Conservation (phyloP, 2,329 filamentous ascomycete genomes). For the Rachicladosporium sp. region DNA sequence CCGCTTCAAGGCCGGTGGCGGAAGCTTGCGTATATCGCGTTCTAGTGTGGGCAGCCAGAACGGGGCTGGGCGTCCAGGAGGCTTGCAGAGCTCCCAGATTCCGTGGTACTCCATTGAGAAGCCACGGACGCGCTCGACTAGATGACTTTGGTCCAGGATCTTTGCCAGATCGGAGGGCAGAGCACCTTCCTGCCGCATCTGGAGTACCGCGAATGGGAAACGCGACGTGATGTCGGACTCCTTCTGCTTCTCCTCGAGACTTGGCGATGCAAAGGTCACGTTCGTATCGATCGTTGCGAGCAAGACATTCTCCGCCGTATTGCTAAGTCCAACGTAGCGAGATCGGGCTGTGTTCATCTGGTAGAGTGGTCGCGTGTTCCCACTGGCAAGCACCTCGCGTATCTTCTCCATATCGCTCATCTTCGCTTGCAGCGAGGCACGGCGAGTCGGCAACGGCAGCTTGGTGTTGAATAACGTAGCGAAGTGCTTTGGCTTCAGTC, state of each 20-base stretch:
- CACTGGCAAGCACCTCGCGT: constrained; percentile 32
- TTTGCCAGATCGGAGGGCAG: constrained; percentile 28
- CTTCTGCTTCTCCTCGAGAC: not conserved
- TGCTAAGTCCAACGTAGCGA: constrained; percentile 36
- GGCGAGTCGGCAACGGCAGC: constrained; percentile 11
- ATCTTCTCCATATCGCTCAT: constrained; percentile 11
- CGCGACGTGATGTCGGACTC: not conserved
- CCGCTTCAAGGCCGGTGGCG: constrained; percentile 24
- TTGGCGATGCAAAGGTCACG: constrained; percentile 26
- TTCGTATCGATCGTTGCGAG: constrained; percentile 39
- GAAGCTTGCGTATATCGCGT: constrained; percentile 42
- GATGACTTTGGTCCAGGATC: constrained; percentile 34
- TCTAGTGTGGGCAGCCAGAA: constrained; percentile 37
- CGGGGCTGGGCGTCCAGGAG: constrained; percentile 32
- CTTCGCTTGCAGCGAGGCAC: constrained; percentile 3
- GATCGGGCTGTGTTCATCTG: constrained; percentile 33
- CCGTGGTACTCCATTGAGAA: constrained; percentile 44
- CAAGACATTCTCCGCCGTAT: constrained; percentile 28
- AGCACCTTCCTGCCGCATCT: constrained; percentile 37
- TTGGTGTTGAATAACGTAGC: constrained; percentile 26
- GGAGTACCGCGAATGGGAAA: constrained; percentile 41
- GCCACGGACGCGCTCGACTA: constrained; percentile 40
- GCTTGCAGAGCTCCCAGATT: constrained; percentile 36
- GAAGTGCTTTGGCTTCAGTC: constrained; percentile 31
- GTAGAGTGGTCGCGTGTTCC: constrained; percentile 34